phyloP scores from a whole-genome alignment of 2,329 filamentous ascomycete genomes.

The Cytospora paraplurivora region DNA sequence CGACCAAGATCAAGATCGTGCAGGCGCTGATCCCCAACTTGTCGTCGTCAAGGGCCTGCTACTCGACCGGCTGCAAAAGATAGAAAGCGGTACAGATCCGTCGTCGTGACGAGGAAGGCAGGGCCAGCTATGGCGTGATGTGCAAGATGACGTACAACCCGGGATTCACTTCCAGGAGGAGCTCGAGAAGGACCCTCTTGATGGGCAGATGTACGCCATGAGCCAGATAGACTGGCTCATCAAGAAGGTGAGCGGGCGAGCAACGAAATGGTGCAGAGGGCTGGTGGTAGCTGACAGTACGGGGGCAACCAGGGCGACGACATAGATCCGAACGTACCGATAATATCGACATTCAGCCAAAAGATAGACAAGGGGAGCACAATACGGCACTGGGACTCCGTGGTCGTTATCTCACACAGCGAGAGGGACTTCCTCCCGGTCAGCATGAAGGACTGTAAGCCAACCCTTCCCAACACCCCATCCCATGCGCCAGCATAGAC shows the following conservation, averaged over 20 bases:
- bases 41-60: constrained; percentile 57
- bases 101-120: constrained; percentile 46
- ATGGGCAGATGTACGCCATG: constrained; percentile 42
- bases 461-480: too few relatives aligned
- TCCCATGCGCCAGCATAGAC: not conserved
- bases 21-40: constrained; percentile 54
- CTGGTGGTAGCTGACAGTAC: constrained; percentile 5
- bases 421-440: constrained; percentile 41
- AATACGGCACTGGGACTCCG: constrained; percentile 41
- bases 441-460: constrained; percentile 43
- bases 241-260: constrained; percentile 36
- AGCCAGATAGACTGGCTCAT: constrained; percentile 49
- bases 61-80: constrained; percentile 51
- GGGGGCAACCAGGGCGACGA: constrained; percentile 40
- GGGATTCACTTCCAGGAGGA: constrained; percentile 41
- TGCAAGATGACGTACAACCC: constrained; percentile 42
- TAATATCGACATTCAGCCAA: constrained; percentile 40
- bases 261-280: too few relatives aligned
- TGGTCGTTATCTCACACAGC: constrained; percentile 44
- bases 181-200: constrained; percentile 39
- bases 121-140: constrained; percentile 47
- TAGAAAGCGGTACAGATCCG: constrained; percentile 44
- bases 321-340: constrained; percentile 40
- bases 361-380: constrained; percentile 39
- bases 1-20: constrained; percentile 42